These are phyloP conservation scores for Trapa incisa DNA, from an alignment of 345 rosid genomes.

Conservation along the genomic window DNA sequence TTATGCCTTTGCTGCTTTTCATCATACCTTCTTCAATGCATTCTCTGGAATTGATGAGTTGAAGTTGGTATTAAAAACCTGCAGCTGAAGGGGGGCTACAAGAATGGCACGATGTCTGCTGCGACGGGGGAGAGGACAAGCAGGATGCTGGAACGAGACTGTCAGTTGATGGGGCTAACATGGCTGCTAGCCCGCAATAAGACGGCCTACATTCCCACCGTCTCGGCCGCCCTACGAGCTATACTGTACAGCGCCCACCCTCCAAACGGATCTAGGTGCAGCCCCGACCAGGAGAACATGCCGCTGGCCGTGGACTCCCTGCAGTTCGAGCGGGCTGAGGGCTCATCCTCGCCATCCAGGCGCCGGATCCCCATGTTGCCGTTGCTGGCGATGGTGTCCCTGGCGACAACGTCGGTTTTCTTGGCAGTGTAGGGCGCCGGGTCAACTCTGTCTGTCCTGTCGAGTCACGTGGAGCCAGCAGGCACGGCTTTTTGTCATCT, in stretches of 20 bases:
- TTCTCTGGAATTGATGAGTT: neutral
- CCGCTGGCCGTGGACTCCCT: conserved; percentile 97
- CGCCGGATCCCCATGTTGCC: conserved; percentile 21
- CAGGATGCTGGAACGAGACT: conserved; percentile 85
- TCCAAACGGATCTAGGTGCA: conserved; percentile 65
- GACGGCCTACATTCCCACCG: conserved; percentile 95
- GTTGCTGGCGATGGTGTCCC: conserved; percentile 14
- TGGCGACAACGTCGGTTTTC: neutral
- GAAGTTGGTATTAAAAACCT: neutral
- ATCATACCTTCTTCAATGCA: neutral
- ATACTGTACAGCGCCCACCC: conserved; percentile 82
- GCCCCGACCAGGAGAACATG: conserved; percentile 99
- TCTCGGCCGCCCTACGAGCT: conserved; percentile 90
- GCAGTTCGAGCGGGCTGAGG: conserved; percentile 46
- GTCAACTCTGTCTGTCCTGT: neutral
- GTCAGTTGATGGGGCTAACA: conserved; percentile 96
- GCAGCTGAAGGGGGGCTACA: conserved; percentile 62
- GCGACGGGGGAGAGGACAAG: conserved; percentile 40
- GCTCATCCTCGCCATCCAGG: conserved; percentile 24
- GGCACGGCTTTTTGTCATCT: conserved; percentile 13
- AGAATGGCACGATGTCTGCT: conserved; percentile 24
- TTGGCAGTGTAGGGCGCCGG: conserved; percentile 14
- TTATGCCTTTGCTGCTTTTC: no score
- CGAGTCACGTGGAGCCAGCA: conserved; percentile 39
- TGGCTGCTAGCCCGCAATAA: conserved; percentile 96